phyloP scores from a whole-genome alignment of 257 asterid genomes.

The Nyctanthes arbortristis region DNA sequence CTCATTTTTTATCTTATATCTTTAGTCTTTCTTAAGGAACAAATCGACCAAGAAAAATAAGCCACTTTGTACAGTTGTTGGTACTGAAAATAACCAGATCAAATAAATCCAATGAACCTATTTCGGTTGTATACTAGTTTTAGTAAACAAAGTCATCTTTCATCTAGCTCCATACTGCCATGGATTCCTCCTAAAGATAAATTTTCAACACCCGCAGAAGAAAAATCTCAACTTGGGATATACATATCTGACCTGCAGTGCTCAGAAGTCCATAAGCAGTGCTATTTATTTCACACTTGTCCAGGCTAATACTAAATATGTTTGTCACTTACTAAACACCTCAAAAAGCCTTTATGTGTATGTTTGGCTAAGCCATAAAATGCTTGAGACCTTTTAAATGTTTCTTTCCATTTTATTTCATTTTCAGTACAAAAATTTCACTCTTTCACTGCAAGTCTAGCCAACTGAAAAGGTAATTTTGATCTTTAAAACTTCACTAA shows the following conservation, averaged over 20 bases:
- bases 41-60: not conserved
- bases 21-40: not conserved
- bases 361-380: no score
- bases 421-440: not conserved
- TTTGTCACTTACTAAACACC: constrained; percentile 21
- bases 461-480: no score
- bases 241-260: constrained; percentile 11
- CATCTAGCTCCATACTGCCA: no score
- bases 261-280: not conserved
- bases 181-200: not conserved
- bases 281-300: not conserved
- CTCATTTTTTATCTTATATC: no score
- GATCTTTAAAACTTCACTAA: not conserved
- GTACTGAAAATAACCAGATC: not conserved
- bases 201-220: constrained; percentile 5
- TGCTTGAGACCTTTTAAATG: not conserved
- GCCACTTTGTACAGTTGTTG: not conserved
- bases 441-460: no score
- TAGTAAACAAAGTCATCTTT: no score
- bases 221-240: constrained; percentile 4
- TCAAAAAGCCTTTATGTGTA: constrained; percentile 7
- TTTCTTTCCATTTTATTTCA: not conserved
- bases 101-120: not conserved
- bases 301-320: not conserved
- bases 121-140: no score